Conservation (phyloP, 345 rosid species). For the Citrus hindsii region DNA sequence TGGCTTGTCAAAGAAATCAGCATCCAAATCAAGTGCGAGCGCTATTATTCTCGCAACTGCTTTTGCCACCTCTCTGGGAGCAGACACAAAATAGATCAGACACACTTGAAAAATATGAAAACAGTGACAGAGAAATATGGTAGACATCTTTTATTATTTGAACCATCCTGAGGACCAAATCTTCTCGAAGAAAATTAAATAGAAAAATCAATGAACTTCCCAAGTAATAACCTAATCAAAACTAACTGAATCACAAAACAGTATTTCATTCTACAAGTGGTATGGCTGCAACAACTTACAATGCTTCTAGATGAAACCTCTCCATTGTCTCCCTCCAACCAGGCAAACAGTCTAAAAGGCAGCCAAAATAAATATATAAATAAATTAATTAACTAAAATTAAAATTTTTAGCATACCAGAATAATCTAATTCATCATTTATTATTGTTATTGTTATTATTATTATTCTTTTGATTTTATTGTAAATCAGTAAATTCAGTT, state of each 20-base stretch:
- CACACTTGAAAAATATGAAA: neutral
- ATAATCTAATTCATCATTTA: too few species aligned
- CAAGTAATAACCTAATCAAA: too few species aligned
- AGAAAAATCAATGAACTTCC: neutral
- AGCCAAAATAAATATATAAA: neutral
- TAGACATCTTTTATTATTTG: neutral
- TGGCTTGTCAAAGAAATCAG: constrained; percentile 67
- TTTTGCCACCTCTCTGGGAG: constrained; percentile 55
- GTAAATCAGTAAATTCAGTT: neutral
- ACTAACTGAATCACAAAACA: neutral
- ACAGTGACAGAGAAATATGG: too few species aligned
- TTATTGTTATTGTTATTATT: too few species aligned
- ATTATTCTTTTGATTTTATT: neutral
- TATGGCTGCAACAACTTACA: constrained; percentile 39
- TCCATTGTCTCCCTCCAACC: constrained; percentile 87
- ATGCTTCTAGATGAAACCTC: constrained; percentile 62
- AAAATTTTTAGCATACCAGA: too few species aligned
- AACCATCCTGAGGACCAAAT: neutral
- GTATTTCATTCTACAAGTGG: neutral
- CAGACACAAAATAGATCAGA: constrained; percentile 4
- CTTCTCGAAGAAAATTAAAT: neutral
- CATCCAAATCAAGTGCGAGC: constrained; percentile 66
- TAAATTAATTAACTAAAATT: neutral
- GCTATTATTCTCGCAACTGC: constrained; percentile 66
- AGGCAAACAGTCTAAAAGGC: constrained; percentile 51